phyloP scores from a whole-genome alignment of 2,329 filamentous ascomycete species.

The Penicillium sp. region DNA sequence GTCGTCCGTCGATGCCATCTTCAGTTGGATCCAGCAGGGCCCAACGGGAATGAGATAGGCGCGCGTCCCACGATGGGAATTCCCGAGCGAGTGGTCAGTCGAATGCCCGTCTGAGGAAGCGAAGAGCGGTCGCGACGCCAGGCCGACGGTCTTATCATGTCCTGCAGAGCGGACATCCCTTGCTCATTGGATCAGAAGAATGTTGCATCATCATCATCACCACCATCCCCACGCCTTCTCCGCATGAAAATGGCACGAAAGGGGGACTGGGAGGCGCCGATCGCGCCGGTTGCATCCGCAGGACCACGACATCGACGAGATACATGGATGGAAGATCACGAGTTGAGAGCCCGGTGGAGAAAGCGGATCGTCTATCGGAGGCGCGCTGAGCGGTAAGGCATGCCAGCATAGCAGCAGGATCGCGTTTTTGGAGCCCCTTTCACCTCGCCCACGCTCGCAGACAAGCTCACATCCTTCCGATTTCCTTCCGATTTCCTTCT shows the following conservation, averaged over 20 bases:
- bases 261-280: slow-evolving; percentile 12
- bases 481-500: too few relatives aligned
- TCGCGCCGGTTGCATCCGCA: slow-evolving; percentile 20
- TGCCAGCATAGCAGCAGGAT: too few relatives aligned
- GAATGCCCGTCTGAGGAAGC: not conserved
- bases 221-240: slow-evolving; percentile 26
- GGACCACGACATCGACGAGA: too few relatives aligned
- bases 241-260: too few relatives aligned
- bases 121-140: not conserved
- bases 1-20: slow-evolving; percentile 13
- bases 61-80: too few relatives aligned
- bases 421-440: too few relatives aligned
- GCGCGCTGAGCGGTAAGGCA: too few relatives aligned
- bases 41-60: not conserved
- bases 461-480: too few relatives aligned
- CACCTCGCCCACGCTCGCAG: too few relatives aligned
- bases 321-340: too few relatives aligned
- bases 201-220: slow-evolving; percentile 19
- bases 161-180: slow-evolving; percentile 13
- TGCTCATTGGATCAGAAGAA: slow-evolving; percentile 19
- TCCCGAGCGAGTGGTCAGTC: not conserved
- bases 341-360: too few relatives aligned
- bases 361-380: too few relatives aligned
- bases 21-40: not conserved
- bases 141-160: slow-evolving; percentile 9